A percentile compares a stretch with the other conserved stretches of the same genome.
These are phyloP conservation scores for Ilyonectria mors-panacis DNA, from an alignment of 2,329 filamentous ascomycete species.

Conservation along the genomic window DNA sequence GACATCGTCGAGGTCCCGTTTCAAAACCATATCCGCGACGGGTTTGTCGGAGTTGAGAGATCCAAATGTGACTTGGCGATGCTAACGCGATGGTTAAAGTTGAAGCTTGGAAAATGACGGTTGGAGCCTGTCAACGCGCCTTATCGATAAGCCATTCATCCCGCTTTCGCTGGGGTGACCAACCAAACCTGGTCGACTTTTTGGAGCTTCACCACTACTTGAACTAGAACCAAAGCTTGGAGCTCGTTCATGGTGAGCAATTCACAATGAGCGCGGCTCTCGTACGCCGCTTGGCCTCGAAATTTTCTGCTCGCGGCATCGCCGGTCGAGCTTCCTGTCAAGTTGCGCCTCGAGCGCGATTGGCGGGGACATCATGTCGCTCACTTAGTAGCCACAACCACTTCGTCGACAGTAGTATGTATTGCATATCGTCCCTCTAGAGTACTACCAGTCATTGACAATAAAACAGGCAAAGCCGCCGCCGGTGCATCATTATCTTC, in stretches of 20 bases:
- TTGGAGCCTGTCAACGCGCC: slow-evolving; percentile 37
- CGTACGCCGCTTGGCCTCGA: slow-evolving; percentile 44
- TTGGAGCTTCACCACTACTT: slow-evolving; percentile 26
- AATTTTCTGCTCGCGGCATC: not conserved
- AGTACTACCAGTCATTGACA: slow-evolving; percentile 8
- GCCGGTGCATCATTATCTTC: slow-evolving; percentile 10
- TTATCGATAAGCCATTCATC: slow-evolving; percentile 41
- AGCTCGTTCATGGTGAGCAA: slow-evolving; percentile 41
- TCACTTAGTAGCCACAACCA: slow-evolving; percentile 54
- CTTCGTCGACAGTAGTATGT: slow-evolving; percentile 53
- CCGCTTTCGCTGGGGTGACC: slow-evolving; percentile 29
- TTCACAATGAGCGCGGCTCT: slow-evolving; percentile 52
- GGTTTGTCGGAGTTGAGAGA: not conserved
- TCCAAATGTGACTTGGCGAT: slow-evolving; percentile 1
- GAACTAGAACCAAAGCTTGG: slow-evolving; percentile 22
- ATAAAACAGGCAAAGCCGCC: slow-evolving; percentile 31
- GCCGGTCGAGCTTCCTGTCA: slow-evolving; percentile 1
- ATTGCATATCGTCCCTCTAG: slow-evolving; percentile 14
- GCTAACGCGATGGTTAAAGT: slow-evolving; percentile 4
- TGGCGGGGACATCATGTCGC: slow-evolving; percentile 43
- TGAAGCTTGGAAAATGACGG: slow-evolving; percentile 23
- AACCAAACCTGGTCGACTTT: slow-evolving; percentile 21
- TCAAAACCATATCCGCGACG: slow-evolving; percentile 51
- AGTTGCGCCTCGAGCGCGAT: slow-evolving; percentile 21
- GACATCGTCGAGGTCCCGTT: slow-evolving; percentile 52